Conservation (phyloP, 306 rosid genomes). For the Begonia fuchsioides region DNA sequence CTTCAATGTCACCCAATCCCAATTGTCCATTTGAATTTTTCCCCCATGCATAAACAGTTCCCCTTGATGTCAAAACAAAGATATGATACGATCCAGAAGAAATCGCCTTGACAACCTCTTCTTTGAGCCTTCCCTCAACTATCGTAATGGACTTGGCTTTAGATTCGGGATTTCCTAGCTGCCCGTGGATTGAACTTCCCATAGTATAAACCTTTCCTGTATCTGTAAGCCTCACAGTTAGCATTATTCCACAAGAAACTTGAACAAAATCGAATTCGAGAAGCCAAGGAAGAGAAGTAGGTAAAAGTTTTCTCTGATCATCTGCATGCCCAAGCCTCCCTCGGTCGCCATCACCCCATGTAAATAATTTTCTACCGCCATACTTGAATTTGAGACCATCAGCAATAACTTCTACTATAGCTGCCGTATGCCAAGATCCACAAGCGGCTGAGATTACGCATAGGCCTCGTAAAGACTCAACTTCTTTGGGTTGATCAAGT, state of each 20-base stretch:
- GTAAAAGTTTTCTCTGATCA: slow-evolving; percentile 45
- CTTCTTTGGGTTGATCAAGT: slow-evolving; percentile 56
- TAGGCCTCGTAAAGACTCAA: slow-evolving; percentile 50
- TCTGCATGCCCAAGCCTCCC: slow-evolving; percentile 62
- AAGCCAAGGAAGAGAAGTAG: slow-evolving; percentile 57
- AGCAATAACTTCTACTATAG: slow-evolving; percentile 40
- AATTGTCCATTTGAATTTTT: slow-evolving; percentile 60
- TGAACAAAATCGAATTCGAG: slow-evolving; percentile 65
- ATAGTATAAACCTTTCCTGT: slow-evolving; percentile 56
- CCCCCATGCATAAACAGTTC: slow-evolving; percentile 73
- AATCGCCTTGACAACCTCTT: slow-evolving; percentile 54
- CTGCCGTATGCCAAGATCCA: slow-evolving; percentile 89
- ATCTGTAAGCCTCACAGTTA: slow-evolving; percentile 59
- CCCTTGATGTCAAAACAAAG: slow-evolving; percentile 48
- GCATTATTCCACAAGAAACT: slow-evolving; percentile 72
- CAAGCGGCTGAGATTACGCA: slow-evolving; percentile 65
- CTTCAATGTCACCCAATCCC: slow-evolving; percentile 59
- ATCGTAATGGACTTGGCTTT: slow-evolving; percentile 34
- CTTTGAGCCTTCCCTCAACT: slow-evolving; percentile 63
- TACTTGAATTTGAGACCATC: slow-evolving; percentile 31
- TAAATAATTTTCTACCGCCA: slow-evolving; percentile 50
- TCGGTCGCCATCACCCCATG: slow-evolving; percentile 86
- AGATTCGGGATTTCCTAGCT: slow-evolving; percentile 54
- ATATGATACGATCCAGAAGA: slow-evolving; percentile 61
- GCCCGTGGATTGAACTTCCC: slow-evolving; percentile 59